Percentiles rank a stretch among this genome's conserved stretches.
phyloP scores from a whole-genome alignment of 1,284 basidiomycete genomes.

The Caloboletus firmus region DNA sequence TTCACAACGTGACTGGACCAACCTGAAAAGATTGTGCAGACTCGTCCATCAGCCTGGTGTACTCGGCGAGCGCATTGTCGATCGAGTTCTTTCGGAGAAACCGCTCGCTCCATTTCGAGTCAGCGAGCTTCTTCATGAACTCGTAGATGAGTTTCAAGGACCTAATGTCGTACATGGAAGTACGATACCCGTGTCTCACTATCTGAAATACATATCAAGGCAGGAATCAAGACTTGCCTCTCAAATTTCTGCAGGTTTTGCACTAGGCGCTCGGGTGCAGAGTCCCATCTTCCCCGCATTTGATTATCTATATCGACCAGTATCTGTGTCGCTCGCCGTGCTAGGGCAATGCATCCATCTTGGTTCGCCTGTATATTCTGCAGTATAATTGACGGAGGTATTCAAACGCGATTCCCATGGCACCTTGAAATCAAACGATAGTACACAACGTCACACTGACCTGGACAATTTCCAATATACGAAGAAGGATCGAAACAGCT shows the following conservation, averaged over 20 bases:
- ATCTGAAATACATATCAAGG: not conserved
- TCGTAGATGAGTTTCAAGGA: slow-evolving; percentile 40
- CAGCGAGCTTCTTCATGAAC: slow-evolving; percentile 42
- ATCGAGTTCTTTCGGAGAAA: slow-evolving; percentile 43
- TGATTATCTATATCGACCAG: slow-evolving; percentile 46
- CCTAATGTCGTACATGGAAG: slow-evolving; percentile 25
- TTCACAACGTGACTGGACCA: not conserved
- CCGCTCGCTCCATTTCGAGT: slow-evolving; percentile 43
- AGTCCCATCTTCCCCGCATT: slow-evolving; percentile 49
- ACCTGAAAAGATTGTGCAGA: slow-evolving; percentile 51
- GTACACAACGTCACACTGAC: slow-evolving; percentile 30
- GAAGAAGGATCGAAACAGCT: slow-evolving; percentile 42
- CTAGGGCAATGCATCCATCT: slow-evolving; percentile 44
- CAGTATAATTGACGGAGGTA: not conserved
- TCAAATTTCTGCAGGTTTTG: slow-evolving; percentile 48
- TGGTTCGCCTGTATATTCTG: slow-evolving; percentile 38
- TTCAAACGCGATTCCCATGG: not conserved
- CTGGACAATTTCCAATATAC: slow-evolving; percentile 49
- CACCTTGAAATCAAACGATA: not conserved
- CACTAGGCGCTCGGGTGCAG: slow-evolving; percentile 43
- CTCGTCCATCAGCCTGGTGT: slow-evolving; percentile 41
- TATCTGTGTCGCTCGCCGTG: slow-evolving; percentile 45
- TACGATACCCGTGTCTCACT: not conserved
- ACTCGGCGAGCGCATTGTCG: slow-evolving; percentile 39
- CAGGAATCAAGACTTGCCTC: slow-evolving; percentile 30